Evolutionary conservation across 805 yeast species (phyloP).

Genomic region (Suhomyces xylopsoci): DNA sequence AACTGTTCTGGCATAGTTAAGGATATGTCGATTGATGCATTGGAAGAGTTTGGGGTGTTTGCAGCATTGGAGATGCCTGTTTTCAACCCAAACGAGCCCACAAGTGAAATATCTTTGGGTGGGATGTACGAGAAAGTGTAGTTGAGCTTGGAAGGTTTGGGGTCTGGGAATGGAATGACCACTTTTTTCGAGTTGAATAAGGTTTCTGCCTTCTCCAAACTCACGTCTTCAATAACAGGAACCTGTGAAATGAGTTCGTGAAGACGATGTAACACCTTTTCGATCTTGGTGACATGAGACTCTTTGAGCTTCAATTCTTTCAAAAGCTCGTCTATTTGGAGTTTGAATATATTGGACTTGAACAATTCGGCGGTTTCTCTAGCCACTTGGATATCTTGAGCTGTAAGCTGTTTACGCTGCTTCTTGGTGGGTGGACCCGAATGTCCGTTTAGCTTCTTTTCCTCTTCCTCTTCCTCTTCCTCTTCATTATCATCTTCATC

Average conservation of each 20-base stretch:
- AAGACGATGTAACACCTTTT: constrained; percentile 70
- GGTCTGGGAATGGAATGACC: constrained; percentile 84
- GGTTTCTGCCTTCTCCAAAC: constrained; percentile 58
- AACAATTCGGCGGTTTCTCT: constrained; percentile 92
- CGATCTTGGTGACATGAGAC: constrained; percentile 59
- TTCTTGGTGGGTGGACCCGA: constrained; percentile 30
- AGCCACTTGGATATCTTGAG: constrained; percentile 87
- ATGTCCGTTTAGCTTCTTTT: constrained; percentile 6
- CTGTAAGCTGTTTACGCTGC: constrained; percentile 44
- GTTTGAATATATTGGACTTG: constrained; percentile 91
- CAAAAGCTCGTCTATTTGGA: constrained; percentile 89
- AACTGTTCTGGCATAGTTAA: constrained; percentile 75
- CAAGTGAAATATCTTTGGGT: constrained; percentile 74
- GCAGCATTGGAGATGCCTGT: constrained; percentile 51
- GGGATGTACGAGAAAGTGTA: constrained; percentile 66
- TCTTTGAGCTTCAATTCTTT: constrained; percentile 78
- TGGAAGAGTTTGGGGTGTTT: constrained; percentile 35
- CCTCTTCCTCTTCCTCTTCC: constrained; percentile 12
- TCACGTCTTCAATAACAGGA: constrained; percentile 51
- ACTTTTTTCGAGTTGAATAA: constrained; percentile 51
- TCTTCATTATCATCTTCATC: constrained; percentile 26
- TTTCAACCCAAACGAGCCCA: constrained; percentile 87
- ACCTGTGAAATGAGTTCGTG: constrained; percentile 65
- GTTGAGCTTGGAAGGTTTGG: constrained; percentile 72
- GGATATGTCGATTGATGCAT: constrained; percentile 72